Base-by-base conservation (phyloP, 257 asterid genomes). In the Haberlea rhodopensis region DNA sequence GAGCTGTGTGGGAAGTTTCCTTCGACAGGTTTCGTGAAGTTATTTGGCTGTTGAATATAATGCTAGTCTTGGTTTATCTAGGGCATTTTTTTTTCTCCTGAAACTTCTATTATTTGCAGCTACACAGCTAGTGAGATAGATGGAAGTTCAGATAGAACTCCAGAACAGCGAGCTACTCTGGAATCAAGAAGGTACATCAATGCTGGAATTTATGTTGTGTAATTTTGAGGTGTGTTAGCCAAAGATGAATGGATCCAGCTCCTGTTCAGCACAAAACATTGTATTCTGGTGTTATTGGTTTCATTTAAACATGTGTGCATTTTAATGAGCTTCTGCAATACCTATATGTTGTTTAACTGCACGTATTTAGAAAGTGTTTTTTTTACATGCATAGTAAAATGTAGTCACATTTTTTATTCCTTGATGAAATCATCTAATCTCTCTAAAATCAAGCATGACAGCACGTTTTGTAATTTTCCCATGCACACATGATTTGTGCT, bases 131-230 rank as follows among this genome's bases (percentile, higher is more conserved):
- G 87, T 57, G 92, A 87, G 71, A 43, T 67, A 19, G 89, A 85
- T 70, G 82, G 34, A 52, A 74, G 26, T 69, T 78, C 76, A 9
- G 90, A 78, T 15, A 77, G 63, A 76, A 65, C 7, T 76, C 79
- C 76, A 15, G 90, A 89, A 73, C 94, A 89, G 55, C 82, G 66
- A 69, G 85, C 87, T 55, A 86, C 77, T 63, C 88, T 77, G 43
- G 91, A 87, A 82, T 82, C 96, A 40, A 85, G 81, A 73, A 92
- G 98, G 98, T 89, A 72, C 54, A 65, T 13, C 52, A n/a, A 34
- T 45, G 19, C 52, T 26, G 61, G 46, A 31, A 27, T 9, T 53
- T 52, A 3, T 19, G 24, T 29, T 27, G 27, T 68, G 8, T 48
- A 13, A 45, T 29, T 58, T 24, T 27, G n/a, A 57, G 62, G 32